These are phyloP conservation scores for Thermoascus crustaceus DNA, from an alignment of 2,329 filamentous ascomycete genomes.

Conservation along the genomic window DNA sequence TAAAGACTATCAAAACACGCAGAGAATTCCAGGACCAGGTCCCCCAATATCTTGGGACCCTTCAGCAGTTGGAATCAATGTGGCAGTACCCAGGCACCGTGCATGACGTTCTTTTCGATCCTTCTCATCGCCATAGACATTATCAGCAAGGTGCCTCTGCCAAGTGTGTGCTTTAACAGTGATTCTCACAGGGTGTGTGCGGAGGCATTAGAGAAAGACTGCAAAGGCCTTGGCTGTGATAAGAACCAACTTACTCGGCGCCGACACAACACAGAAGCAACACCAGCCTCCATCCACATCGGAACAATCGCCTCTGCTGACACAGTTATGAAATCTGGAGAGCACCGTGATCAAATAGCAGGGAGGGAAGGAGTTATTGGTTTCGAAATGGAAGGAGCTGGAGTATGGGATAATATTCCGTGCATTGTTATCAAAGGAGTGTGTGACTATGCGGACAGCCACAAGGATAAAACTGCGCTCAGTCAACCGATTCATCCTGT, in stretches of 20 bases:
- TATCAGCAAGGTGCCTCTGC: not conserved
- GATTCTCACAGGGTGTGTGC: conserved; percentile 1
- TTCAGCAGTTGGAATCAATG: conserved; percentile 2
- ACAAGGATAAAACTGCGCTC: not conserved
- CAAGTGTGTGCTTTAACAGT: conserved; percentile 1
- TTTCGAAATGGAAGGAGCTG: not conserved
- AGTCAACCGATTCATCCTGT: too few species aligned
- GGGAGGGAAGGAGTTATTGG: not conserved
- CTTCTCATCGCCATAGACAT: conserved; percentile 17
- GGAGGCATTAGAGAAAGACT: conserved; percentile 3
- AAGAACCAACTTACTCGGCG: too few species aligned
- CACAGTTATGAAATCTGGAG: not conserved
- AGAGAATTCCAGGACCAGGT: conserved; percentile 5
- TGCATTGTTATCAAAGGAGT: not conserved
- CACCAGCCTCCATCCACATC: not conserved
- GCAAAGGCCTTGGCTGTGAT: conserved; percentile 2
- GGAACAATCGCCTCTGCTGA: not conserved
- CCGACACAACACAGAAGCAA: too few species aligned
- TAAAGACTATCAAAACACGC: conserved; percentile 8
- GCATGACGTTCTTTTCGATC: conserved; percentile 13
- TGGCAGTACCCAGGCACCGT: conserved; percentile 9
- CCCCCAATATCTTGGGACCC: conserved; percentile 4
- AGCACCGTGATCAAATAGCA: not conserved
- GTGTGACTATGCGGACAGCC: not conserved
- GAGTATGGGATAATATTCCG: not conserved